Base-by-base conservation (phyloP, 441 rosid species). In the Pelargonium citronellum region DNA sequence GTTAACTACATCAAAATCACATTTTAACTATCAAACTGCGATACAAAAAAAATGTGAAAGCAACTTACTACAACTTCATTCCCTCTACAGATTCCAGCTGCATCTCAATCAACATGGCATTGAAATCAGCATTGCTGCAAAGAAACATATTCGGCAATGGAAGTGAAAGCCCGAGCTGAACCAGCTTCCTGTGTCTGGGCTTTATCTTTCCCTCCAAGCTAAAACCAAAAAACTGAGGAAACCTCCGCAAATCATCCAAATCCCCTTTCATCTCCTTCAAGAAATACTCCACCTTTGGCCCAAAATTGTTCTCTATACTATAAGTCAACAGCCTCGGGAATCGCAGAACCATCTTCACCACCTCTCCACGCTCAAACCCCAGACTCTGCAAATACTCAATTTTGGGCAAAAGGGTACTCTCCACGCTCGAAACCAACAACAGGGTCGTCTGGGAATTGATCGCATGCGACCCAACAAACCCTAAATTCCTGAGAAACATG, bases 181-280 rank as follows among this genome's bases (percentile, higher is more conserved):
- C 81, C 79, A 91, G 73, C 86, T 83, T 78, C 66, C 80, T 78
- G 79, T 88, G 88, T 67, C 98, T 83, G 0, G 96, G 97, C 79
- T 80, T 88, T 46, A 93, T 93, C 87, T 85, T 93, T 78, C 82
- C 74, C 74, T 91, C 97, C 75, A 93, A 83, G 78, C 98, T 93
- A 79, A 88, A 93, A 0, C 91, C 87, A 70, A 93, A 91, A 47
- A 80, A 93, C 85, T 89, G 98, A 24, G 98, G 97, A 73, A 92
- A 92, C 64, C 76, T 76, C 78, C 83, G 85, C 20, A 92, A 27
- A 73, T 91, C 98, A 74, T 10, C 69, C 57, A 89, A 70, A 37
- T 89, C 82, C 2, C 92, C 89, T 58, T 81, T 69, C 89, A 92
- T 92, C 70, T 88, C 90, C 64, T 71, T 63, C 69, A 78, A 7